Evolutionary conservation across 1,284 basidiomycete genomes (phyloP).

Genomic region (Apiotrichum mycotoxinovorans): DNA sequence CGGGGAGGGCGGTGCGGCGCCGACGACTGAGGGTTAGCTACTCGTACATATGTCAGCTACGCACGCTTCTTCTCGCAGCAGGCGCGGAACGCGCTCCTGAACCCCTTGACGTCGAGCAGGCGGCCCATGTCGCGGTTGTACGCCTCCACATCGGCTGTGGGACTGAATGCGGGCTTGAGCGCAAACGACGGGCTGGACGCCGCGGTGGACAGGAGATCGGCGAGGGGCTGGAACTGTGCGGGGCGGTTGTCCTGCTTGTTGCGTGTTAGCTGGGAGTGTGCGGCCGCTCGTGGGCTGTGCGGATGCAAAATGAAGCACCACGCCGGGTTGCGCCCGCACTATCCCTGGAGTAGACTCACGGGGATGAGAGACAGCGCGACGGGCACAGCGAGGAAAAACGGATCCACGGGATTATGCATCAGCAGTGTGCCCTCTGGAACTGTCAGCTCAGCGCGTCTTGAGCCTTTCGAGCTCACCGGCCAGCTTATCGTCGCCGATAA

Average conservation of each 20-base stretch:
- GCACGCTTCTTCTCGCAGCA: constrained; percentile 43
- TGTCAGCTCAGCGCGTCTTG: neutral
- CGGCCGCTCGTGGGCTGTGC: too few relatives aligned
- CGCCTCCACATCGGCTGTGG: neutral
- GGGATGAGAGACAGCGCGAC: constrained; percentile 30
- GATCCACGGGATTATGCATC: constrained; percentile 40
- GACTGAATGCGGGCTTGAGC: constrained; percentile 31
- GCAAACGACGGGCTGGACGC: constrained; percentile 20
- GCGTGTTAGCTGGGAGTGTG: neutral
- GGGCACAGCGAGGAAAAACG: constrained; percentile 42
- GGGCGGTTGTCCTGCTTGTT: constrained; percentile 1
- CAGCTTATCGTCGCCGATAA: constrained; percentile 36
- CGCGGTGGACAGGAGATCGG: constrained; percentile 35
- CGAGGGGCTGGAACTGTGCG: constrained; percentile 38
- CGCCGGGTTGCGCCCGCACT: too few relatives aligned
- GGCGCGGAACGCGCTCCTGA: constrained; percentile 32
- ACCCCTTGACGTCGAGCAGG: constrained; percentile 26
- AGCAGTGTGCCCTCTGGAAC: constrained; percentile 35
- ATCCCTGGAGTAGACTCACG: too few relatives aligned
- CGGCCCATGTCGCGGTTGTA: constrained; percentile 34
- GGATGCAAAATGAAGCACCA: too few relatives aligned
- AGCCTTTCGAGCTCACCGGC: constrained; percentile 28
- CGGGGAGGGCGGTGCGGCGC: constrained; percentile 30
- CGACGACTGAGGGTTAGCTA: constrained; percentile 17
- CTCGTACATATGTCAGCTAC: neutral